Conservation (phyloP, 1,284 basidiomycete genomes). For the Naganishia sp. region DNA sequence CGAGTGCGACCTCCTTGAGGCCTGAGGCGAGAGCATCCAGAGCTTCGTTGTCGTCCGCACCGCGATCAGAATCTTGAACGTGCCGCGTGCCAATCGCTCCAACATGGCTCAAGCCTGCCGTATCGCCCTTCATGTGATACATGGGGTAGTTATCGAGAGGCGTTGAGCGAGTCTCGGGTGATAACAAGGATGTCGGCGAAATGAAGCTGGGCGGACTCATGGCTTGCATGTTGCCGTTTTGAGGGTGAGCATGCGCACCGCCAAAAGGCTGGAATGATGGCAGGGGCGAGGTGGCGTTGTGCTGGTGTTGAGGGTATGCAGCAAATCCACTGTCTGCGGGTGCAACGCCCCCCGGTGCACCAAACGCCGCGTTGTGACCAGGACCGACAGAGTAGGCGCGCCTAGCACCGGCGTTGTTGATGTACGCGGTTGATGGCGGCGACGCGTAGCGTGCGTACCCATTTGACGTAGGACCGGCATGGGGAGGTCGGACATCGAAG, state of each 20-base stretch:
- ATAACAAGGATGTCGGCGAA: slow-evolving; percentile 30
- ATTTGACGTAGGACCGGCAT: slow-evolving; percentile 3
- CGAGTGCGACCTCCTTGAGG: slow-evolving; percentile 26
- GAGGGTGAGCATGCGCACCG: neutral
- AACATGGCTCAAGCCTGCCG: neutral
- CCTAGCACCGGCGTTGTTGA: slow-evolving; percentile 9
- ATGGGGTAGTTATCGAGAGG: slow-evolving; percentile 19
- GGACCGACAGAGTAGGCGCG: slow-evolving; percentile 33
- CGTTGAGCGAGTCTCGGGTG: slow-evolving; percentile 22
- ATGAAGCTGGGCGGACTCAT: slow-evolving; percentile 29
- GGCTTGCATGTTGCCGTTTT: slow-evolving; percentile 3
- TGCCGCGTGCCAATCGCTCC: slow-evolving; percentile 21
- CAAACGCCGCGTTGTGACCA: slow-evolving; percentile 14
- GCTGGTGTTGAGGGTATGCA: slow-evolving; percentile 12
- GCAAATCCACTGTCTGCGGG: slow-evolving; percentile 1
- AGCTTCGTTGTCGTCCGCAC: slow-evolving; percentile 23
- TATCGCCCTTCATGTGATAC: slow-evolving; percentile 18
- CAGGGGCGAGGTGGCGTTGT: slow-evolving; percentile 23
- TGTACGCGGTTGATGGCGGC: neutral
- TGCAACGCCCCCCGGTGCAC: neutral
- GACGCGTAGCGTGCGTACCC: slow-evolving; percentile 23
- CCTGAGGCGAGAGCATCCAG: slow-evolving; percentile 23
- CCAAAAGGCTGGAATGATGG: slow-evolving; percentile 33
- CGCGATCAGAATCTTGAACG: slow-evolving; percentile 14
- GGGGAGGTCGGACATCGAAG: slow-evolving; percentile 24